These are phyloP conservation scores for Diophrys appendiculata DNA, from an alignment of 73 alveolate genomes.

Conservation along the genomic window DNA sequence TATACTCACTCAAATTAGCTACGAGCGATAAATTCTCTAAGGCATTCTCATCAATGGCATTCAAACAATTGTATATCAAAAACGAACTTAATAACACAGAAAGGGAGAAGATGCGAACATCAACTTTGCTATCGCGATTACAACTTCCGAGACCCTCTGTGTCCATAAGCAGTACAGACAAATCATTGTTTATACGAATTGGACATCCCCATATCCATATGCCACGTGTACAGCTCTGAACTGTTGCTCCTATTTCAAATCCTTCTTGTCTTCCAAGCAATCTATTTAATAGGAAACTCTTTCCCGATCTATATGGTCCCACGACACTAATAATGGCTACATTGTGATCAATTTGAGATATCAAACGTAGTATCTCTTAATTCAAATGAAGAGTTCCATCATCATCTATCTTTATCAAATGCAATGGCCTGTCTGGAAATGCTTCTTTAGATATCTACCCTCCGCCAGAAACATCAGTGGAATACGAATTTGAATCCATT, in stretches of 20 bases:
- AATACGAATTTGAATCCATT: no score
- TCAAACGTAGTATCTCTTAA: constrained; percentile 15
- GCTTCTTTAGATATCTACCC: background rate
- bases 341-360: constrained; percentile 20
- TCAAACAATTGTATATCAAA: constrained; percentile 94
- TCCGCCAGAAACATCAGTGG: no score
- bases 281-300: constrained; percentile 83
- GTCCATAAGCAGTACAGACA: constrained; percentile 76
- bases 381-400: constrained; percentile 45
- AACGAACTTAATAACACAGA: constrained; percentile 84
- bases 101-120: constrained; percentile 89
- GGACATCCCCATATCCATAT: constrained; percentile 99
- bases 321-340: constrained; percentile 83
- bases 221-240: constrained; percentile 83
- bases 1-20: constrained; percentile 88
- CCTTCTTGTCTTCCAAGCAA: constrained; percentile 90
- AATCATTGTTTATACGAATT: constrained; percentile 64
- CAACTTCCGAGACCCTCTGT: constrained; percentile 92
- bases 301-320: constrained; percentile 94
- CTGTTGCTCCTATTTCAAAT: constrained; percentile 96
- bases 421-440: constrained; percentile 55
- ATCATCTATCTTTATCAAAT: constrained; percentile 48
- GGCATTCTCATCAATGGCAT: constrained; percentile 96
- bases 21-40: constrained; percentile 82
- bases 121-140: constrained; percentile 89